These are phyloP conservation scores for Reutealis trisperma DNA, from an alignment of 345 rosid species.

Conservation along the genomic window DNA sequence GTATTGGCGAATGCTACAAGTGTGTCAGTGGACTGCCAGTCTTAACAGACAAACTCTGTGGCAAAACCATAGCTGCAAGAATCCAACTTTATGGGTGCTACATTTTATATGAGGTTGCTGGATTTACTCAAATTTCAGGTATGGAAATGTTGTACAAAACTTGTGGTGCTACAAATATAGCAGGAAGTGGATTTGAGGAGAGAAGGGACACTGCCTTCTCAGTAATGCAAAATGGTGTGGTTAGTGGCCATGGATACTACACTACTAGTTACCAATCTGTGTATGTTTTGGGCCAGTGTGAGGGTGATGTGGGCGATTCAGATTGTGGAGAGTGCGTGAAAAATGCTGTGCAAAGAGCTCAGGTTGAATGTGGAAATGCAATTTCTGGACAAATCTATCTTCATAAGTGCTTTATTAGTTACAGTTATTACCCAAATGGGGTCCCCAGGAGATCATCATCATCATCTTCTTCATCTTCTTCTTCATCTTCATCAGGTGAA, in stretches of 20 bases:
- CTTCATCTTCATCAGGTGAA: slow-evolving; percentile 54
- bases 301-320: slow-evolving; percentile 91
- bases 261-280: slow-evolving; percentile 65
- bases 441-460: slow-evolving; percentile 59
- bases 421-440: slow-evolving; percentile 79
- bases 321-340: slow-evolving; percentile 86
- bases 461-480: slow-evolving; percentile 41
- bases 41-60: slow-evolving; percentile 71
- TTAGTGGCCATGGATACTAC: slow-evolving; percentile 68
- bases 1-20: slow-evolving; percentile 71
- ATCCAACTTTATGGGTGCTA: slow-evolving; percentile 89
- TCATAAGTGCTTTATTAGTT: slow-evolving; percentile 86
- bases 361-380: slow-evolving; percentile 90
- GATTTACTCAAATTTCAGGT: slow-evolving; percentile 84
- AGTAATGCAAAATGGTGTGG: slow-evolving; percentile 69
- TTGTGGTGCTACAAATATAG: slow-evolving; percentile 63
- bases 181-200: slow-evolving; percentile 83
- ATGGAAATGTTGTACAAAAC: slow-evolving; percentile 86
- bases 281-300: slow-evolving; percentile 84
- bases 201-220: slow-evolving; percentile 79
- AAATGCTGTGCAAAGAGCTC: slow-evolving; percentile 76
- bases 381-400: slow-evolving; percentile 82
- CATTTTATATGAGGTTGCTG: slow-evolving; percentile 77
- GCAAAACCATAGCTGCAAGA: slow-evolving; percentile 73
- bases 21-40: slow-evolving; percentile 89